Evolutionary conservation across 164 flowering plant genomes (phyloP).

Genomic region (Vitis rotundifolia): DNA sequence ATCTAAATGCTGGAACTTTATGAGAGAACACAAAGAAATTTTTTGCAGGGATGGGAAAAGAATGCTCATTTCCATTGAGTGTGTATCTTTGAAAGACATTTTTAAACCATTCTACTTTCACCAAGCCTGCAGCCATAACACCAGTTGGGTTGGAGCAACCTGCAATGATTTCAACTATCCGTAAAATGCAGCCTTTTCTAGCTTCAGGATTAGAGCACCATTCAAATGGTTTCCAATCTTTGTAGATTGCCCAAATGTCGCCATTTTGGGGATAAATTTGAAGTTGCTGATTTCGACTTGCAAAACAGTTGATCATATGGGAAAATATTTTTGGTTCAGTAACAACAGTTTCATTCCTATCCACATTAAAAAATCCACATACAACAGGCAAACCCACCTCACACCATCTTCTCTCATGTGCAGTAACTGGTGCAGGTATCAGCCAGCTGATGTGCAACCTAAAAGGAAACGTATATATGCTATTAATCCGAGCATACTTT

Average conservation of each 20-base stretch:
- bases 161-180: constrained; percentile 36
- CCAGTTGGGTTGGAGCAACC: constrained; percentile 31
- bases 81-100: constrained; percentile 27
- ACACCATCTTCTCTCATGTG: constrained; percentile 45
- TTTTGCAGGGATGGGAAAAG: constrained; percentile 26
- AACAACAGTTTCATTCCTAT: constrained; percentile 10
- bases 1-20: constrained; percentile 31
- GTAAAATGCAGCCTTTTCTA: constrained; percentile 20
- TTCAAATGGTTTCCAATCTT: constrained; percentile 33
- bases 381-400: constrained; percentile 49
- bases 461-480: neutral
- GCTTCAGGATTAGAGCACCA: constrained; percentile 32
- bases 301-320: constrained; percentile 15
- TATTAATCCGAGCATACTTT: constrained; percentile 14
- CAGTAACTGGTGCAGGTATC: constrained; percentile 37
- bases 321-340: constrained; percentile 21
- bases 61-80: constrained; percentile 7
- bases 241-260: constrained; percentile 55
- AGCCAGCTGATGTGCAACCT: constrained; percentile 32
- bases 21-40: constrained; percentile 46
- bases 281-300: constrained; percentile 25
- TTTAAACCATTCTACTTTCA: constrained; percentile 33
- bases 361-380: constrained; percentile 45
- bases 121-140: constrained; percentile 19
- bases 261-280: constrained; percentile 42